These are phyloP conservation scores for Sparassis latifolia DNA, from an alignment of 1,284 basidiomycete species.

Conservation along the genomic window DNA sequence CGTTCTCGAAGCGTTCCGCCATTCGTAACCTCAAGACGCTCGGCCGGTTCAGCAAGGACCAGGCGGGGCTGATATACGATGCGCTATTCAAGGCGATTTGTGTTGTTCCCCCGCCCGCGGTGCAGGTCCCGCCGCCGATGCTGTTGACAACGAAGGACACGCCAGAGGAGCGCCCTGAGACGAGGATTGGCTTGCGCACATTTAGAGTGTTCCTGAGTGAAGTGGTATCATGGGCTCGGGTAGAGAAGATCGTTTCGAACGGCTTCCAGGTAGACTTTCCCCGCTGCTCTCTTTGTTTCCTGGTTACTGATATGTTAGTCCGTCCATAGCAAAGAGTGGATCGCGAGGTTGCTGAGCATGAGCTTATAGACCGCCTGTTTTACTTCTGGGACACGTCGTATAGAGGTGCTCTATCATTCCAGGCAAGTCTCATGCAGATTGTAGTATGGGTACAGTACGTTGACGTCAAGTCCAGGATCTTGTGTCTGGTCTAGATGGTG, in stretches of 20 bases:
- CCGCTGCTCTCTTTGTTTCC: no score
- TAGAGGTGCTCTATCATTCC: constrained; percentile 79
- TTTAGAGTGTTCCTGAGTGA: constrained; percentile 91
- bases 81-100: constrained; percentile 86
- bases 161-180: constrained; percentile 78
- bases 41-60: constrained; percentile 83
- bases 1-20: constrained; percentile 92
- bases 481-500: constrained; percentile 82
- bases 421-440: constrained; percentile 40
- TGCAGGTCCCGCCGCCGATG: constrained; percentile 37
- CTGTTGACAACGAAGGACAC: constrained; percentile 51
- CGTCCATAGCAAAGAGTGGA: constrained; percentile 66
- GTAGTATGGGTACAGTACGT: background rate
- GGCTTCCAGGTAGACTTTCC: constrained; percentile 69
- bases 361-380: constrained; percentile 78
- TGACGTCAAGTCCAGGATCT: constrained; percentile 58
- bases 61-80: constrained; percentile 88
- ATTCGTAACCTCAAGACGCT: constrained; percentile 84
- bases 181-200: constrained; percentile 80
- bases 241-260: constrained; percentile 90
- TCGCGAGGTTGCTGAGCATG: constrained; percentile 76
- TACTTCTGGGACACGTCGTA: constrained; percentile 85
- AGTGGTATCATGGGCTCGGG: constrained; percentile 92
- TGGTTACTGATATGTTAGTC: background rate
- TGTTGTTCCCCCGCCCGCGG: constrained; percentile 59